phyloP scores from a whole-genome alignment of 192 early-diverging fungal genomes.

The Backusella luteola region DNA sequence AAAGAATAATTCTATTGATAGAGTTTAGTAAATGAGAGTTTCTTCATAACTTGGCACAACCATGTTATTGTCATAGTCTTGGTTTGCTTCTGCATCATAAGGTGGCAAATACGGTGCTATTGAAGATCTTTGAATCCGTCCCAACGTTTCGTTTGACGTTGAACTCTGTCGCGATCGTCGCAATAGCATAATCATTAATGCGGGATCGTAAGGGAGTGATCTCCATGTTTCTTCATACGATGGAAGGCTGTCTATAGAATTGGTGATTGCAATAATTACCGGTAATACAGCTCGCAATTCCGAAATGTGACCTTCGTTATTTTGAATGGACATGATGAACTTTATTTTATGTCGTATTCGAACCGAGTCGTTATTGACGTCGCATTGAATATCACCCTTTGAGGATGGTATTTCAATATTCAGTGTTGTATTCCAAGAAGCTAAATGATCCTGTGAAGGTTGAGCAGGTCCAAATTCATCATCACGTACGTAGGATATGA shows the following conservation, averaged over 20 bases:
- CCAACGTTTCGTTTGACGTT: neutral
- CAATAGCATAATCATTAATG: slow-evolving; percentile 10
- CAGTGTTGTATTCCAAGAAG: slow-evolving; percentile 10
- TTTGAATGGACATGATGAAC: slow-evolving; percentile 29
- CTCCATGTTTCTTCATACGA: slow-evolving; percentile 31
- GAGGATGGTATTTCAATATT: slow-evolving; percentile 13
- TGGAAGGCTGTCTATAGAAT: slow-evolving; percentile 12
- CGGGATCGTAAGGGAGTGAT: slow-evolving; percentile 28
- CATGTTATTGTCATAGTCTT: neutral
- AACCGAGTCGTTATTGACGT: slow-evolving; percentile 32
- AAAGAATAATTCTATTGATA: neutral
- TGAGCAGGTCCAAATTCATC: slow-evolving; percentile 5
- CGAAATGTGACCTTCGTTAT: slow-evolving; percentile 18
- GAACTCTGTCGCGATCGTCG: neutral
- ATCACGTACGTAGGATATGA: neutral
- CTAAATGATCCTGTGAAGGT: neutral
- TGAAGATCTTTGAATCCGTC: neutral
- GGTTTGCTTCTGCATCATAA: neutral
- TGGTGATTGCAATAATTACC: slow-evolving; percentile 23
- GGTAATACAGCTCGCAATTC: slow-evolving; percentile 37
- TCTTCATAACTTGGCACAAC: neutral
- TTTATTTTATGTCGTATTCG: slow-evolving; percentile 34
- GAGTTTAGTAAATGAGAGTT: neutral
- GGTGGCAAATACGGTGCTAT: neutral
- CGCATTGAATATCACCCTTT: slow-evolving; percentile 17